Base-by-base conservation (phyloP, 305 asterid species). In the Fraxinus velutina region DNA sequence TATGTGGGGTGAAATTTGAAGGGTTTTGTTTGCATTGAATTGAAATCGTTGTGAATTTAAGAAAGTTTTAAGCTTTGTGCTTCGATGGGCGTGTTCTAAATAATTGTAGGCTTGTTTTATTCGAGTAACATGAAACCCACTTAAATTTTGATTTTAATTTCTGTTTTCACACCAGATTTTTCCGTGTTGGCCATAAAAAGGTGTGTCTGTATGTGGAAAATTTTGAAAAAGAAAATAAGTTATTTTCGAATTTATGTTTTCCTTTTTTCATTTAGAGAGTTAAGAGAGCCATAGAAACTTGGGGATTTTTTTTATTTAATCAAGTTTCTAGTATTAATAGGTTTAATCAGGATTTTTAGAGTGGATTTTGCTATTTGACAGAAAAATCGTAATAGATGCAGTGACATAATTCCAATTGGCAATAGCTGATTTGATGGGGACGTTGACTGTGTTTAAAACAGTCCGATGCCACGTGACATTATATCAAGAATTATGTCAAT, bases 1-100 rank as follows among this genome's bases (percentile, higher is more conserved):
- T 29, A 17, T 19, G 1, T 34, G 62, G 72, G 52, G 0, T 68
- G n/a, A 17, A 34, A 55, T 71, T 9, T 74, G 39, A 44, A 39
- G 83, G 44, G 32, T 73, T 76, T 78, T 76, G 83, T 44, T 80
- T 52, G 64, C 77, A 75, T 60, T 57, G 66, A 21, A 71, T 71
- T 62, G 50, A 13, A 77, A 77, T 27, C 79, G 47, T 84, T 78
- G 10, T 27, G 70, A 15, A 13, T 78, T 73, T 66, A 12, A 55
- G 27, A 29, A 57, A 44, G 8, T 71, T 19, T 15, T 32, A 36
- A 70, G 47, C 7, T 82, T 82, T 64, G 22, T 77, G 78, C 70
- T 72, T 62, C 24, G 42, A 78, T 17, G 60, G 36, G 86, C 66
- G 0, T 13, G 30, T 73, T 55, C 27, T 17, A 55, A 17, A 33